Percentiles rank a stretch among this genome's conserved stretches.
Conservation (phyloP, 768 basidiomycete genomes). For the Erythrobasidium yunnanense region DNA sequence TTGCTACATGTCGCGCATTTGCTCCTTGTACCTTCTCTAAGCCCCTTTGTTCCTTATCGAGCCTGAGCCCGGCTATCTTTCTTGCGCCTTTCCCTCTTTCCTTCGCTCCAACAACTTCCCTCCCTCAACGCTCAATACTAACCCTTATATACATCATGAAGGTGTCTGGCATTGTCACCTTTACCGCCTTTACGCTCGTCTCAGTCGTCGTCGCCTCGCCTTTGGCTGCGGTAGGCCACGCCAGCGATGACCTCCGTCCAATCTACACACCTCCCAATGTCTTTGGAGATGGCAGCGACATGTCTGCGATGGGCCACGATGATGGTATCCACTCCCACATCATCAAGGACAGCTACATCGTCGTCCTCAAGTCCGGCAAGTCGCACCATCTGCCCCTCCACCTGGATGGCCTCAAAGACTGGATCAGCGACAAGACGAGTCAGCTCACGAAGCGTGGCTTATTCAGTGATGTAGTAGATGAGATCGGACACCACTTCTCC, state of each 20-base stretch:
- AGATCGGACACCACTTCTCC: conserved; percentile 38
- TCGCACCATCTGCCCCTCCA: conserved; percentile 54
- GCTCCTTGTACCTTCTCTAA: no score
- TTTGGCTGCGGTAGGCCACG: background rate
- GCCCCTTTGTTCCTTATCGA: no score
- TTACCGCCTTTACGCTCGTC: background rate
- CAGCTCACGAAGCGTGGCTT: conserved; percentile 33
- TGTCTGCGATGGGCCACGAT: background rate
- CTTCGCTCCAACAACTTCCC: background rate
- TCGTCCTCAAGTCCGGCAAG: conserved; percentile 70
- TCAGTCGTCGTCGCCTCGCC: background rate
- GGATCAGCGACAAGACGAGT: background rate
- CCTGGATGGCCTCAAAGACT: conserved; percentile 14
- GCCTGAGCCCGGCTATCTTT: no score
- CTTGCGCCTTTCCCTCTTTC: no score
- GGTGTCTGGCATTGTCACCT: background rate
- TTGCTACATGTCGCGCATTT: no score
- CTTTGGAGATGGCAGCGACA: background rate
- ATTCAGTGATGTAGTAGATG: conserved; percentile 47
- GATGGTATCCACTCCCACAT: conserved; percentile 28
- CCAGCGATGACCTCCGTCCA: conserved; percentile 2
- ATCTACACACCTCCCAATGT: conserved; percentile 24
- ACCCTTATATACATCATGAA: conserved; percentile 2
- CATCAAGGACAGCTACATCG: conserved; percentile 86
- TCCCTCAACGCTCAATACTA: background rate